Evolutionary conservation across 495 filamentous ascomycete genomes (phyloP), one percentile per base, ranked within the genome.

Genomic region (Neurospora cerealis): DNA sequence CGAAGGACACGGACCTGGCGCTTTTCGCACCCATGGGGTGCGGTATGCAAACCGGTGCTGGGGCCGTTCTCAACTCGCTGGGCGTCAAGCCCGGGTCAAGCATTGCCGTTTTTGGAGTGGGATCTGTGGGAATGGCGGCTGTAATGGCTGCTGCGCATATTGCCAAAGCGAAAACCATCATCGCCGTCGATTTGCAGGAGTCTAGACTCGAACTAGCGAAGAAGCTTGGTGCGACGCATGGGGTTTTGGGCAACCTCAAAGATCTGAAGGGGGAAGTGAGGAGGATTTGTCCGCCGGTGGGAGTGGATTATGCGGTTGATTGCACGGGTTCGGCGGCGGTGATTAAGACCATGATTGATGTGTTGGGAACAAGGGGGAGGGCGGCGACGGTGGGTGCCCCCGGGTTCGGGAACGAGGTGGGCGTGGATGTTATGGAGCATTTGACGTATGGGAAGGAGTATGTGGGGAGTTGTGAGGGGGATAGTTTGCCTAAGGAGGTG

Each of bases 81-180:
- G 74, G 80, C 37, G 81, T 82, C 0, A 75, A 80, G 73, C 87
- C 88, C 0, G 92, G 92, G 0, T 83, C 90, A 37, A 82, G 79
- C 5, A 86, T 94, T 0, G 86, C 93, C 0, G 88, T 96, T 4
- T 91, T 93, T 75, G 93, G 93, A 0, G 89, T 91, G 19, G 93
- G 92, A 0, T 88, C 90, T 0, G 88, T 95, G 0, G 93, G 93
- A 0, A 83, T 95, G 69, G 84, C 93, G 13, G 91, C 88, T 72
- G 88, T 87, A 7, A 77, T 87, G 79, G 89, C 76, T 10, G 77
- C 77, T 17, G 74, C 75, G 3, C 69, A 70, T 11, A 73, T 80
- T 9, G 21, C 69, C 13, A 70, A 54, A 1, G 76, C 75, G 6
- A 37, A 32, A n/a, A 75, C 66, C 85, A 80, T 94, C 13, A 84